Evolutionary conservation across 2,329 filamentous ascomycete species (phyloP).

Genomic region (Pseudogymnoascus sp.): DNA sequence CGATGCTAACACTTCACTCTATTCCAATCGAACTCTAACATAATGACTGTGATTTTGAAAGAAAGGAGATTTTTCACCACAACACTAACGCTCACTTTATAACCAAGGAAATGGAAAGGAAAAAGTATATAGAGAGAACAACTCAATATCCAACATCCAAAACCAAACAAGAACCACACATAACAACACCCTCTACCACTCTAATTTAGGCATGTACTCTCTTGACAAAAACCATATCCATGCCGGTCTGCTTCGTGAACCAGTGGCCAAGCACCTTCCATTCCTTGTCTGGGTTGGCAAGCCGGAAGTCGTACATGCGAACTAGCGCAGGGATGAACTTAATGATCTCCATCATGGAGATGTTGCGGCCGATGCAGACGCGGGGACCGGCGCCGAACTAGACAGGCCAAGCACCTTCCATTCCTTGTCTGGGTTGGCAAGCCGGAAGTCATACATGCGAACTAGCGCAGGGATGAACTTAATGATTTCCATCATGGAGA

Average conservation of each 20-base stretch:
- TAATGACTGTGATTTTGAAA: not conserved
- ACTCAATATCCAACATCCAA: not conserved
- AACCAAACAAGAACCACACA: not conserved
- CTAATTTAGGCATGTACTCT: not conserved
- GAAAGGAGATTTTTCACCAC: not conserved
- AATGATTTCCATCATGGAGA: slow-evolving; percentile 31
- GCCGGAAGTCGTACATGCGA: slow-evolving; percentile 22
- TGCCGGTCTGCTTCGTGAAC: slow-evolving; percentile 30
- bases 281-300: slow-evolving; percentile 26
- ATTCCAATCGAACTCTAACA: not conserved
- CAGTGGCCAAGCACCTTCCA: slow-evolving; percentile 32
- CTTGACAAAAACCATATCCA: slow-evolving; percentile 7
- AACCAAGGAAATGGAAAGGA: not conserved
- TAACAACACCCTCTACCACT: not conserved
- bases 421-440: slow-evolving; percentile 26
- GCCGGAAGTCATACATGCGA: slow-evolving; percentile 23
- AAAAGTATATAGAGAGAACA: not conserved
- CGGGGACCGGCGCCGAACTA: slow-evolving; percentile 24
- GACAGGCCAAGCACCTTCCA: slow-evolving; percentile 28
- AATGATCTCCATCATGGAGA: slow-evolving; percentile 31
- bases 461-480: slow-evolving; percentile 30
- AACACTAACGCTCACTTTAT: not conserved
- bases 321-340: slow-evolving; percentile 30
- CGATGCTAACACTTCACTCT: not conserved
- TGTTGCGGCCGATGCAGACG: slow-evolving; percentile 29